These are phyloP conservation scores for Collybia mongolica DNA, from an alignment of 768 basidiomycete genomes.

Conservation along the genomic window DNA sequence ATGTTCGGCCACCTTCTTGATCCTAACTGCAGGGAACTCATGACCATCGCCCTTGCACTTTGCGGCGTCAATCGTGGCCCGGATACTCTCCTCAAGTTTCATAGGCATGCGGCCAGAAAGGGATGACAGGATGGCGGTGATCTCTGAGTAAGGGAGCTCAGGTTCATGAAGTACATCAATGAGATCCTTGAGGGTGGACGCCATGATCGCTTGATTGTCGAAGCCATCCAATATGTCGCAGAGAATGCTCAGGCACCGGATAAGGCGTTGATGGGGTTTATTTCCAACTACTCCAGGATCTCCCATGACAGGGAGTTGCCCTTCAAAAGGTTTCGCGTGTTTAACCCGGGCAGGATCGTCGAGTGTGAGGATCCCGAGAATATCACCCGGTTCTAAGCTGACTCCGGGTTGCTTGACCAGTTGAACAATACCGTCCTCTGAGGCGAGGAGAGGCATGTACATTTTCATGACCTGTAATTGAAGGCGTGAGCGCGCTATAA, in stretches of 20 bases:
- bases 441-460: conserved; percentile 97
- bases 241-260: conserved; percentile 70
- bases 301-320: conserved; percentile 86
- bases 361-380: conserved; percentile 93
- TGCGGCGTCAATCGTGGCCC: conserved; percentile 73
- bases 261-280: conserved; percentile 86
- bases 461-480: conserved; percentile 88
- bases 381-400: conserved; percentile 94
- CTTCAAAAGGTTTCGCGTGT: conserved; percentile 98
- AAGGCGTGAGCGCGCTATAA: conserved; percentile 1
- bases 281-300: conserved; percentile 81
- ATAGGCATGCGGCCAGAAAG: conserved; percentile 91
- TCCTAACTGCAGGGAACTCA: conserved; percentile 88
- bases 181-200: conserved; percentile 82
- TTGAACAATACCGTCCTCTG: conserved; percentile 92
- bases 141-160: conserved; percentile 87
- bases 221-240: conserved; percentile 94
- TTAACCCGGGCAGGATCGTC: conserved; percentile 96
- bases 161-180: conserved; percentile 78
- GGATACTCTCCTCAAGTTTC: conserved; percentile 86
- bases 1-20: conserved; percentile 85
- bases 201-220: conserved; percentile 94
- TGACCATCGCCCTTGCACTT: conserved; percentile 68
- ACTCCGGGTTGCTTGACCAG: conserved; percentile 98
- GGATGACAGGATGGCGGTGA: conserved; percentile 78